Base-by-base conservation (phyloP, 225 moss, liverwort and hornwort genomes). In the Rhytidiadelphus loreus region DNA sequence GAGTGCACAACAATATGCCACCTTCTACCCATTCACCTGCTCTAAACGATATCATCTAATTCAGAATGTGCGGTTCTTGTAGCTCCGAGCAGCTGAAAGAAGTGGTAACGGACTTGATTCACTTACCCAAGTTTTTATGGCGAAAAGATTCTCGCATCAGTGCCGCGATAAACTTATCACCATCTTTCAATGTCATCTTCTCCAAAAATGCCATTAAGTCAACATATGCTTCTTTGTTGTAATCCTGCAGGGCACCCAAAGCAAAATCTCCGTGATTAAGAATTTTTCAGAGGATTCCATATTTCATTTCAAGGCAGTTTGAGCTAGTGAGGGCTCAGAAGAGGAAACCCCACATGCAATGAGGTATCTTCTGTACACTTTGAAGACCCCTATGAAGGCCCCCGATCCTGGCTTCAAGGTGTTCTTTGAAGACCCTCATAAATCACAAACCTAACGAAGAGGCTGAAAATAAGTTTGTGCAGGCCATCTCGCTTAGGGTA, bases 111-210 rank as follows among this genome's bases (percentile, higher is more conserved):
- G n/a, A 73, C 65, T 69, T 2, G 48, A 62, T 48, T 87, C 66
- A 78, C 93, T 80, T 65, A 95, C 96, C 97, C 64, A 97, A 89
- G 73, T 90, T 90, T 91, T 94, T 97, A 87, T 96, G 97, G 59
- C 94, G 95, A 92, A 90, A 93, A 22, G 97, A 95, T 89, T 97
- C 97, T 94, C 97, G 95, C 96, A 97, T 93, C 37, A 97, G 88
- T 59, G 93, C 84, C 21, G 96, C 94, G 75, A 95, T 93, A 80
- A 97, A 97, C 76, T 96, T 93, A 88, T 97, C 97, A 69, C 96
- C 97, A 83, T 97, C 97, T 90, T 96, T 95, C 89, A 97, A 70
- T 87, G 97, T 90, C 86, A 95, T 92, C 82, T 93, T 93, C 85
- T 95, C 95, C 87, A 95, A 80, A 88, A 97, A 96, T 23, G 62